Percentiles rank a stretch among this genome's conserved stretches.
Conservation (phyloP, 1,284 basidiomycete species). For the Chalciporus sp. region DNA sequence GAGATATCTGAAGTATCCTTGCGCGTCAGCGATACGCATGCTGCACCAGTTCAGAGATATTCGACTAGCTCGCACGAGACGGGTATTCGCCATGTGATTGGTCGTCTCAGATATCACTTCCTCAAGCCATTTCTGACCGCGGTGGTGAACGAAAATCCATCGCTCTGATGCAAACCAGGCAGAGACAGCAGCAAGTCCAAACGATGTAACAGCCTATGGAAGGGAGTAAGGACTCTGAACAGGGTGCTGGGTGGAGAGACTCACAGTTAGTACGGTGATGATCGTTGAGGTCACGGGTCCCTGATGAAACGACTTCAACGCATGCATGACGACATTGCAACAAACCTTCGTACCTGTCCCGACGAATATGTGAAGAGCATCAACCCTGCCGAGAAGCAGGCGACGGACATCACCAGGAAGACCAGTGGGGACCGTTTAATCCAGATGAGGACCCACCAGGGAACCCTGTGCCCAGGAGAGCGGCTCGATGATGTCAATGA, state of each 20-base stretch:
- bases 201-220: constrained; percentile 55
- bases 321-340: constrained; percentile 25
- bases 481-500: constrained; percentile 44
- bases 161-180: constrained; percentile 78
- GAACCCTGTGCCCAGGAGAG: constrained; percentile 57
- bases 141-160: constrained; percentile 68
- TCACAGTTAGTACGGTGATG: constrained; percentile 72
- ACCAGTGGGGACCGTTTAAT: constrained; percentile 59
- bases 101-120: constrained; percentile 61
- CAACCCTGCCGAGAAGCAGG: constrained; percentile 57
- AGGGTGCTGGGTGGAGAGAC: constrained; percentile 11
- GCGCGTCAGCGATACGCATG: constrained; percentile 24
- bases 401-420: constrained; percentile 60
- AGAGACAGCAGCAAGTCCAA: constrained; percentile 74
- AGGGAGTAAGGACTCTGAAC: constrained; percentile 10
- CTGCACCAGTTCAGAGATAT: constrained; percentile 29
- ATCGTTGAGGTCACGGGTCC: constrained; percentile 61
- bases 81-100: constrained; percentile 44
- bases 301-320: constrained; percentile 38
- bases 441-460: constrained; percentile 57
- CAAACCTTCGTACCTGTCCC: constrained; percentile 39
- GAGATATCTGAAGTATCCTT: constrained; percentile 27
- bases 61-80: constrained; percentile 35
- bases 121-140: constrained; percentile 74
- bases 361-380: constrained; percentile 56